phyloP scores from a whole-genome alignment of 805 yeast genomes.

The Candida incommunis region DNA sequence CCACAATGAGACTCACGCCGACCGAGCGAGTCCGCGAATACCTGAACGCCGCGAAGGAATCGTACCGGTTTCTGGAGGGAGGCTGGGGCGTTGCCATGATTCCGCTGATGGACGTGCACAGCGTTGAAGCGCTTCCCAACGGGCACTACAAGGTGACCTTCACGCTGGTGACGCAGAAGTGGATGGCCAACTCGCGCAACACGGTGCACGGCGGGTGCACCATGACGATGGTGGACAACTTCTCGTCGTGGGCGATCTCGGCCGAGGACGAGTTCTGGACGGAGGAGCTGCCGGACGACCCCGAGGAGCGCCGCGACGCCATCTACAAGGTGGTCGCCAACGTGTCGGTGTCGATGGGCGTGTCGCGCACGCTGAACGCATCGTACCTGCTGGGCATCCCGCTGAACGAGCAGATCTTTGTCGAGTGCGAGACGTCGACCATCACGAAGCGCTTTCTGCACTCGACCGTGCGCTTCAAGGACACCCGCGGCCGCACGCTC shows the following conservation, averaged over 20 bases:
- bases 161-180: slow-evolving; percentile 9
- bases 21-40: neutral
- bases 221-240: slow-evolving; percentile 17
- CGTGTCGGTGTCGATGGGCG: slow-evolving; percentile 10
- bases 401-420: slow-evolving; percentile 9
- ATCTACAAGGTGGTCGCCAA: slow-evolving; percentile 5
- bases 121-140: neutral
- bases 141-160: slow-evolving; percentile 9
- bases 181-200: slow-evolving; percentile 12
- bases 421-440: slow-evolving; percentile 13
- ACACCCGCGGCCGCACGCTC: slow-evolving; percentile 7
- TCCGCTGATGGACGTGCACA: neutral
- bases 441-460: slow-evolving; percentile 16
- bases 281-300: slow-evolving; percentile 6
- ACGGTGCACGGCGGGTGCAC: slow-evolving; percentile 22
- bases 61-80: neutral
- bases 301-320: slow-evolving; percentile 5
- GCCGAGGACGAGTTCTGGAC: slow-evolving; percentile 15
- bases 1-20: neutral
- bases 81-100: neutral
- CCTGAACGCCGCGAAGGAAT: neutral
- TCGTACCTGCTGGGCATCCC: slow-evolving; percentile 20
- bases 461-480: slow-evolving; percentile 9
- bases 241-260: slow-evolving; percentile 13
- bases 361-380: slow-evolving; percentile 15